Evolutionary conservation across 2,329 filamentous ascomycete species (phyloP), one percentile per base, ranked within the genome.

Genomic region (Talaromyces albobiverticillius): DNA sequence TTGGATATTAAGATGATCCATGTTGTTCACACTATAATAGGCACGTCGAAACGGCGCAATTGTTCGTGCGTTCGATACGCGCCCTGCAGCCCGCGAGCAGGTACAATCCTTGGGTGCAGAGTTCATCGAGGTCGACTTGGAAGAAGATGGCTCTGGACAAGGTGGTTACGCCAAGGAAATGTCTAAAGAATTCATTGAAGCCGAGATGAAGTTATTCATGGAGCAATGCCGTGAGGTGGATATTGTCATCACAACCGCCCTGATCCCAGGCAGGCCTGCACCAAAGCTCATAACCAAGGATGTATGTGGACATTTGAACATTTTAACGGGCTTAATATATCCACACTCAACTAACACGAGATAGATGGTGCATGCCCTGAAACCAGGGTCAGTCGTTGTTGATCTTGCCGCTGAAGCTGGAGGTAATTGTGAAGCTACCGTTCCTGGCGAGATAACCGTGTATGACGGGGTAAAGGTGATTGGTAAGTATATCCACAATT

Each of bases 111-210:
- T 95, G 0, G 91, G 91, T 23, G 91, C 90, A 16, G 91, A 95
- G 65, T 95, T 95, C 64, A 83, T 95, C 61, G 89, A 95, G 71
- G 90, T 95, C 20, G 87, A 90, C 13, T 79, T 95, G 20, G 70
- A 93, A 61, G 91, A 96, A 71, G 90, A 94, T 57, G 91, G 91
- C 2, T 85, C 87, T 11, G 90, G 90, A 2, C 85, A 88, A 8
- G 90, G 91, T 25, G 91, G 91, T 14, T 96, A 96, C 65, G 90
- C 89, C 51, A 95, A 95, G 66, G 89, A 92, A 66, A 95, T 95
- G 90, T 94, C 89, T 52, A 91, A 93, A 65, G 90, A 93, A 61
- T 96, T 95, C 65, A 90, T 94, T 68, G 89, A 90, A 57, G 90
- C 90, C 5, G 90, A 96, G 70, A 95, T 95, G 90, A 92, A 89